Base-by-base conservation (phyloP, 169 alveolate species). In the Theileria equi region DNA sequence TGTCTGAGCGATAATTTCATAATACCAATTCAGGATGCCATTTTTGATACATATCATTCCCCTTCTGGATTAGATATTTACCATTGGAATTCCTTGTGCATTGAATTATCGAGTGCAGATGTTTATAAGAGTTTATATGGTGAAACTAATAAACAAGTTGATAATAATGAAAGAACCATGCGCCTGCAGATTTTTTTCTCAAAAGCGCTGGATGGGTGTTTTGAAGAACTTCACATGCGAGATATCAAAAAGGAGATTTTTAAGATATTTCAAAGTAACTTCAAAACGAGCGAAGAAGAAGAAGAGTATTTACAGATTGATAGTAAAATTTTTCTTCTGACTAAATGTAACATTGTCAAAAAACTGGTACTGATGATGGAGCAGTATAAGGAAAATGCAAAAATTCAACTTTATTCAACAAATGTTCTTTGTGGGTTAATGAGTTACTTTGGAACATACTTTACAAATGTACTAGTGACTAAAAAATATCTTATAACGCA, bases 401-500 rank as follows among this genome's bases (percentile, higher is more conserved):
- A 17, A 4, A 44, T 74, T 7, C 70, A 64, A 21, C 36, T 52
- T 34, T 55, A 44, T 41, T 64, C 38, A 17, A 40, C 47, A 31
- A 53, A 41, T 4, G 40, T 58, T 5, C 17, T 74, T n/a, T 64
- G 80, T 34, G 84, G 84, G 3, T 44, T 74, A 23, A 13, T 74
- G 35, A 2, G 32, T 25, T 43, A 52, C n/a, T 65, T 74, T n/a
- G 71, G 71, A n/a, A 1, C 49, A 31, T 45, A 53, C 2, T 32
- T 74, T 10, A 73, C 79, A 10, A 11, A 40, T 13, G 71, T 72
- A 11, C 54, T 72, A 47, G 16, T 55, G 7, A 43, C 49, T 6
- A 23, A 16, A 21, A n/a, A 25, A 49, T 23, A 19, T 3, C 53
- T 72, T 49, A 35, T 8, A 34, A 31, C 17, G 10, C 58, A 26